These are phyloP conservation scores for Pyrus pyrifolia DNA, from an alignment of 306 rosid species.

Conservation along the genomic window DNA sequence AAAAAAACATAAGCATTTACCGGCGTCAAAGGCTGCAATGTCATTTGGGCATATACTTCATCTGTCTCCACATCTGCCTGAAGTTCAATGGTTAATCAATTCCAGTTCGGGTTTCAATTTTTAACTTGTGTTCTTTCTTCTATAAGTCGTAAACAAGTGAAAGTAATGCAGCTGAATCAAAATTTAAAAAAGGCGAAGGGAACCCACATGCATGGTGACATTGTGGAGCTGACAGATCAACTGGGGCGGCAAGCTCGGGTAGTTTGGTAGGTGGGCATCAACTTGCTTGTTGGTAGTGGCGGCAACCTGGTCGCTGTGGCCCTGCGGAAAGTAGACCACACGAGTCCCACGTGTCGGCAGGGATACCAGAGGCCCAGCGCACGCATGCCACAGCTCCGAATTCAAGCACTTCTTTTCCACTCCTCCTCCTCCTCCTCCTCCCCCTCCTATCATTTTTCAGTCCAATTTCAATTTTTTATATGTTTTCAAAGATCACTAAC, in stretches of 20 bases:
- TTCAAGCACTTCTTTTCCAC: slow-evolving; percentile 79
- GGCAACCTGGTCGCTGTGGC: slow-evolving; percentile 91
- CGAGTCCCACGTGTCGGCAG: slow-evolving; percentile 71
- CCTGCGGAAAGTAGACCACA: slow-evolving; percentile 91
- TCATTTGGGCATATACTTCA: slow-evolving; percentile 95
- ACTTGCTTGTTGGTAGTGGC: slow-evolving; percentile 75
- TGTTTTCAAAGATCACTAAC: background rate
- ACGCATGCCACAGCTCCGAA: slow-evolving; percentile 98
- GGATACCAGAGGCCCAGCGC: slow-evolving; percentile 83
- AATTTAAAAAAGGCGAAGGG: background rate
- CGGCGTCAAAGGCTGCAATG: slow-evolving; percentile 78
- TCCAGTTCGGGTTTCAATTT: background rate
- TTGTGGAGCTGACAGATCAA: slow-evolving; percentile 80
- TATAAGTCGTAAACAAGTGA: background rate
- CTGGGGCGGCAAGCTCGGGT: slow-evolving; percentile 78
- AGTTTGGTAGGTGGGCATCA: slow-evolving; percentile 78
- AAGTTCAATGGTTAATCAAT: slow-evolving; percentile 26
- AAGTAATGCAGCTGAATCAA: background rate
- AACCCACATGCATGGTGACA: slow-evolving; percentile 79
- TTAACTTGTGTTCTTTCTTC: background rate
- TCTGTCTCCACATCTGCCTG: slow-evolving; percentile 95
- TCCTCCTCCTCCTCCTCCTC: slow-evolving; percentile 17
- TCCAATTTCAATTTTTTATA: background rate
- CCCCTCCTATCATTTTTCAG: background rate
- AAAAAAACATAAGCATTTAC: slow-evolving; percentile 27